Evolutionary conservation across 768 basidiomycete genomes (phyloP), one percentile per base, ranked within the genome.

Genomic region (Tricholoma sp.): DNA sequence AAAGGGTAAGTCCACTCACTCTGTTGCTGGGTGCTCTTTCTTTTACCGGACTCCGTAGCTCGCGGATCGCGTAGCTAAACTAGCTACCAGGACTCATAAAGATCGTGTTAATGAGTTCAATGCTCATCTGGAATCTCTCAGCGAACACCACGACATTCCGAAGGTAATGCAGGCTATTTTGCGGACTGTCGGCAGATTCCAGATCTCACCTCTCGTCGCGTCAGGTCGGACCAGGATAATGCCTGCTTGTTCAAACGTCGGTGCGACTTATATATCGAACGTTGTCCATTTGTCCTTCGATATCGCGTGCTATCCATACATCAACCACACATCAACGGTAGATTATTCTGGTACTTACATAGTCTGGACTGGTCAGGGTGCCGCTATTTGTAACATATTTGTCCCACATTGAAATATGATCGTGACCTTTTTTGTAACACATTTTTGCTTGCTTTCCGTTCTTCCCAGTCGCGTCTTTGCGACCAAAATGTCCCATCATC

Each of bases 141-240:
- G 89, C 70, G 93, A 95, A 74, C 94, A 94, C 79, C 91, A 96
- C 70, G 93, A 95, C 69, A 94, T 94, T 65, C 93, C 93, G 39
- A 94, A 95, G 81, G 91, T 86, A 68, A 57, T 73, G 65, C 20
- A 50, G 48, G 55, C 47, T 53, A 17, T 50, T 33, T 59, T 45
- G 29, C 34, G 24, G 24, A 42, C 44, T 45, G 29, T 15, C 56
- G 53, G 20, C 15, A 32, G 39, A 57, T 7, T 20, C 24, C 28
- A 11, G 42, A 47, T 32, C 58, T 63, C 57, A 64, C 18, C 57
- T 33, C 37, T 37, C 36, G 51, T 61, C 59, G 57, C 54, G 49
- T 52, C 63, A 93, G 91, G 91, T 93, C 68, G 91, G 91, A 58
- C 91, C 91, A 45, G 91, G 91, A 74, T 93, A 85, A 91, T 64